Evolutionary conservation across 2,329 filamentous ascomycete species (phyloP).

Genomic region (Madurella fahalii): DNA sequence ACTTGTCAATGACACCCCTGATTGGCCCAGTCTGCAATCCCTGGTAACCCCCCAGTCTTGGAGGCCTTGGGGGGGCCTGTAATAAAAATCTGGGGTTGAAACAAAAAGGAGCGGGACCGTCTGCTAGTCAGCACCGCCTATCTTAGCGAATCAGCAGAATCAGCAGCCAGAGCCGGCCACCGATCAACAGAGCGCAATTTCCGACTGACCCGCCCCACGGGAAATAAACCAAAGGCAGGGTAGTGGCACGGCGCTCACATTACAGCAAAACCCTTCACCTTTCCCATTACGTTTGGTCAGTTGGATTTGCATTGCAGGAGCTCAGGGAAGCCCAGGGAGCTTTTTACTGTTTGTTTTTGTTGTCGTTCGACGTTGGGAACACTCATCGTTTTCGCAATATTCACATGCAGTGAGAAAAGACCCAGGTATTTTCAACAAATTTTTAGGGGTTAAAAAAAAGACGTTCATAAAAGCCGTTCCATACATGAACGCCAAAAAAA

Average conservation of each 20-base stretch:
- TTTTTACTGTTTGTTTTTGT: not conserved
- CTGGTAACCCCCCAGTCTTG: no score
- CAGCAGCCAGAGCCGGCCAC: not conserved
- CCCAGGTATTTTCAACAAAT: not conserved
- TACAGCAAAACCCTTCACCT: not conserved
- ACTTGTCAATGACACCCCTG: no score
- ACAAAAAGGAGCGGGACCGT: slow-evolving; percentile 6
- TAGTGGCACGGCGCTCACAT: not conserved
- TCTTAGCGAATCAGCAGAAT: not conserved
- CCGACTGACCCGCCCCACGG: slow-evolving; percentile 6
- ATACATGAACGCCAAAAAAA: slow-evolving; percentile 25
- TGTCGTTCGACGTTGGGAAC: not conserved
- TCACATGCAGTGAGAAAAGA: not conserved
- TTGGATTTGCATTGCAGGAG: not conserved
- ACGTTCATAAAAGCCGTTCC: slow-evolving; percentile 20
- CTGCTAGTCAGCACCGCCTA: not conserved
- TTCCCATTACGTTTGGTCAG: not conserved
- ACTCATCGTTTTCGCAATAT: not conserved
- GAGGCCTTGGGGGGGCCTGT: no score
- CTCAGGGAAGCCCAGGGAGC: not conserved
- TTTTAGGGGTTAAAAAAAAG: slow-evolving; percentile 16
- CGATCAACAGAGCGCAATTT: slow-evolving; percentile 11
- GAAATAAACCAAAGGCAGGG: slow-evolving; percentile 2
- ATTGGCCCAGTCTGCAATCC: not conserved
- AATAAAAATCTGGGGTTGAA: slow-evolving; percentile 16